Base-by-base conservation (phyloP, 345 rosid genomes). In the Microthlaspi erraticum region DNA sequence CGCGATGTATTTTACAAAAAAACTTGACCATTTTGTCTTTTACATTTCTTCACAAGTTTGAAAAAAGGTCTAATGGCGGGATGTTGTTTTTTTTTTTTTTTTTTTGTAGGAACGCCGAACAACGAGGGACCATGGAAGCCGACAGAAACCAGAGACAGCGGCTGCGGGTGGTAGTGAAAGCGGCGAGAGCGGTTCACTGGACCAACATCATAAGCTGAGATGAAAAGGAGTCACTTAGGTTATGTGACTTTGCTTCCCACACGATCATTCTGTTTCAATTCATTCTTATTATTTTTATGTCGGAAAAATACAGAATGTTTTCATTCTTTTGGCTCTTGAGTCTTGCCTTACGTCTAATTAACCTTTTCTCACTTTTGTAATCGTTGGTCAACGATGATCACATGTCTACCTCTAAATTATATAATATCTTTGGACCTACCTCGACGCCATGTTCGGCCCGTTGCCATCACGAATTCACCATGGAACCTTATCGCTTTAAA, bases 1-100 rank as follows among this genome's bases (percentile, higher is more conserved):
- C 86, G 79, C 73, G 93, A 92, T 61, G 98, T 65, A 46, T 56
- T 26, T 26, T 26, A 26, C 29, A 26, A 13, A 6, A 10, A 37
- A 13, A 31, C 9, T 7, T 6, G 13, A 23, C 1, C 36, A 32
- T 32, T 11, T 45, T 42, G 44, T 11, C 41, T 37, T 13, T 32
- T 14, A 18, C 39, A 46, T 37, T 10, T 46, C 23, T 3, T 23
- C 43, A 14, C 0, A 7, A 10, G 58, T 37, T 72, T 0, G 8
- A 38, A 65, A 65, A 31, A 33, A 13, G 41, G 49, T 16, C 45
- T 65, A n/a, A 57, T 18, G 51, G 17, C 19, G 11, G 8, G 61
- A 19, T 60, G 8, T n/a, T n/a, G n/a, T n/a, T n/a, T n/a, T n/a
- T n/a, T n/a, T n/a, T n/a, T n/a, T n/a, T n/a, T n/a, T n/a, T n/a